Conservation (phyloP, 2,329 filamentous ascomycete species). For the Mycocentrospora acerina region DNA sequence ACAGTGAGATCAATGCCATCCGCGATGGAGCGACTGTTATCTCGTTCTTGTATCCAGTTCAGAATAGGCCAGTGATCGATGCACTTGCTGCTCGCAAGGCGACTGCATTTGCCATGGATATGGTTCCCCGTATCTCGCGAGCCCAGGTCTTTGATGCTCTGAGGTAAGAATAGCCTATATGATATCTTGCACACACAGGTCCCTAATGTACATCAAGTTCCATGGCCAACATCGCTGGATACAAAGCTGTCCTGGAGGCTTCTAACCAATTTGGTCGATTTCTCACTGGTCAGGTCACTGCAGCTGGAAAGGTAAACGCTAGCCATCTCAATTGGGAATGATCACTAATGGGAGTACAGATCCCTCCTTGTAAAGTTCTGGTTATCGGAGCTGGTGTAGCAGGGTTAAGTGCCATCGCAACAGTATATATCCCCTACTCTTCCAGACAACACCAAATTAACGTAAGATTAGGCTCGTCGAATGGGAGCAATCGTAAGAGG, state of each 20-base stretch:
- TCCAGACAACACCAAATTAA: slow-evolving; percentile 1
- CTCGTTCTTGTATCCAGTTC: slow-evolving; percentile 79
- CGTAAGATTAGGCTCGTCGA: slow-evolving; percentile 60
- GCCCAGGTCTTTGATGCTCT: slow-evolving; percentile 87
- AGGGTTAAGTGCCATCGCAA: slow-evolving; percentile 84
- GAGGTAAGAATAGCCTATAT: slow-evolving; percentile 35
- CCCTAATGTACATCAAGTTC: slow-evolving; percentile 57
- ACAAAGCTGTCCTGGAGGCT: slow-evolving; percentile 87
- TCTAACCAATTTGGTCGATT: slow-evolving; percentile 89
- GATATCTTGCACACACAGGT: neutral
- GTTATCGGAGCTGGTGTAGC: slow-evolving; percentile 90
- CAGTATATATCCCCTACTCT: slow-evolving; percentile 47
- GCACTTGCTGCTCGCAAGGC: slow-evolving; percentile 69
- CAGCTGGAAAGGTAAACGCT: slow-evolving; percentile 62
- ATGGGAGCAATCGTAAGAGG: slow-evolving; percentile 88
- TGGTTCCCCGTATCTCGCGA: slow-evolving; percentile 85
- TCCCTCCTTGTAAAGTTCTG: slow-evolving; percentile 85
- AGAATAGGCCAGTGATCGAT: slow-evolving; percentile 75
- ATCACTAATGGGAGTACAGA: slow-evolving; percentile 53
- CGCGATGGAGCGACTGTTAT: slow-evolving; percentile 72
- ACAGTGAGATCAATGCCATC: slow-evolving; percentile 68
- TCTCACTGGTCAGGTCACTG: slow-evolving; percentile 85
- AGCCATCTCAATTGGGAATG: accelerated
- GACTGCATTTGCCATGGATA: slow-evolving; percentile 87
- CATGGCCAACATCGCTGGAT: slow-evolving; percentile 93